Conservation (phyloP, 331 rosid species). For the Malus hybrid region DNA sequence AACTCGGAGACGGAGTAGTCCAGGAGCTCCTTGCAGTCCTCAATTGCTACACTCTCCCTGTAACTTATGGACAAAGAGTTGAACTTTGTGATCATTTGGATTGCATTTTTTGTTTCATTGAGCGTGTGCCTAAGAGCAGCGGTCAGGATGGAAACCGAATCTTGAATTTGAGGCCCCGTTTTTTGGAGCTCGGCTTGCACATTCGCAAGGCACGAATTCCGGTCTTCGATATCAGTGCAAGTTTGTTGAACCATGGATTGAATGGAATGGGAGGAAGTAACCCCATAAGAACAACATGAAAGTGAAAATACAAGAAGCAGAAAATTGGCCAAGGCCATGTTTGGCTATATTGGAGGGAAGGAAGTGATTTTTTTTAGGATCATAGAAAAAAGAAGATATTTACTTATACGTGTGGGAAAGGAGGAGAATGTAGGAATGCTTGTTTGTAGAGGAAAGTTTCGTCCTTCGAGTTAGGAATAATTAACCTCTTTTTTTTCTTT, state of each 20-base stretch:
- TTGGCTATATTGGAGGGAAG: conserved; percentile 20
- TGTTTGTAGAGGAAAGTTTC: conserved; percentile 29
- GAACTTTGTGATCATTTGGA: conserved; percentile 57
- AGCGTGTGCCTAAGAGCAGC: conserved; percentile 66
- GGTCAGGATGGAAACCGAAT: conserved; percentile 40
- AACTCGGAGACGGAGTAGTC: conserved; percentile 84
- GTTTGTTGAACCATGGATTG: conserved; percentile 51
- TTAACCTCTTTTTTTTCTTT: conserved; percentile 3
- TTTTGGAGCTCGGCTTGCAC: conserved; percentile 50
- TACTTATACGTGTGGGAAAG: conserved; percentile 24
- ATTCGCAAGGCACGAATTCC: conserved; percentile 43
- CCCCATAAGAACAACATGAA: conserved; percentile 23
- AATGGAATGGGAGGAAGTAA: conserved; percentile 29
- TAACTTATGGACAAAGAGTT: conserved; percentile 52
- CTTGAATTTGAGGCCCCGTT: conserved; percentile 23
- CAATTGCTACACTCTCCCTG: conserved; percentile 74
- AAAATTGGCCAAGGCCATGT: conserved; percentile 40
- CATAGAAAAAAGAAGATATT: conserved; percentile 8
- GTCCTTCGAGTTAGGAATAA: conserved; percentile 12
- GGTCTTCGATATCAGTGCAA: conserved; percentile 52
- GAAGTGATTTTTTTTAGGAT: not conserved
- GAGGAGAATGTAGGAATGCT: conserved; percentile 23
- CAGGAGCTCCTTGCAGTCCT: conserved; percentile 88
- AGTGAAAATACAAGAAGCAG: conserved; percentile 28
- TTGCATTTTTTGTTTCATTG: conserved; percentile 53